Evolutionary conservation across 2,329 filamentous ascomycete genomes (phyloP).

Genomic region (Paraconiothyrium sp.): DNA sequence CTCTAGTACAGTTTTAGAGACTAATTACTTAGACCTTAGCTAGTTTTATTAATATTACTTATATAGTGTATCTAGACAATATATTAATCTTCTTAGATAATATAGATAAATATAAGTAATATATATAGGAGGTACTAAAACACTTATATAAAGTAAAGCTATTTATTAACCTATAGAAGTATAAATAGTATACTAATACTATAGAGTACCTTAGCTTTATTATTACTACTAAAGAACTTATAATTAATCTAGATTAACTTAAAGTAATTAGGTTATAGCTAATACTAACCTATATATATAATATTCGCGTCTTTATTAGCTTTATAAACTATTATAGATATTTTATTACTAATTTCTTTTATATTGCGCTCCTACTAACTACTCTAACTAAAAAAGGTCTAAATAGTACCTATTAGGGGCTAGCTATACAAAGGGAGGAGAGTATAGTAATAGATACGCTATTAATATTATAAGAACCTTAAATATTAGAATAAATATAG

Average conservation of each 20-base stretch:
- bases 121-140: background rate
- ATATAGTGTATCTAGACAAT: background rate
- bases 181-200: background rate
- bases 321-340: background rate
- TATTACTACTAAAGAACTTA: background rate
- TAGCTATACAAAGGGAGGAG: no score
- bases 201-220: background rate
- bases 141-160: background rate
- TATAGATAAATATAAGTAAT: background rate
- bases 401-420: no score
- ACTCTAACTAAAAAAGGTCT: no score
- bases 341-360: background rate
- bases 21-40: no score
- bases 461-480: no score
- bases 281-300: background rate
- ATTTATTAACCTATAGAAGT: background rate
- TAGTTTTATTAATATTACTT: no score
- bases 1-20: conserved; percentile 9
- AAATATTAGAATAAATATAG: no score
- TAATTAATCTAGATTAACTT: background rate
- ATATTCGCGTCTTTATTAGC: background rate
- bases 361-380: no score
- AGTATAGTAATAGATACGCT: no score
- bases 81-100: background rate
- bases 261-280: background rate